Evolutionary conservation across 208 protist species (phyloP).

Genomic region (Wallacemonas sp.): DNA sequence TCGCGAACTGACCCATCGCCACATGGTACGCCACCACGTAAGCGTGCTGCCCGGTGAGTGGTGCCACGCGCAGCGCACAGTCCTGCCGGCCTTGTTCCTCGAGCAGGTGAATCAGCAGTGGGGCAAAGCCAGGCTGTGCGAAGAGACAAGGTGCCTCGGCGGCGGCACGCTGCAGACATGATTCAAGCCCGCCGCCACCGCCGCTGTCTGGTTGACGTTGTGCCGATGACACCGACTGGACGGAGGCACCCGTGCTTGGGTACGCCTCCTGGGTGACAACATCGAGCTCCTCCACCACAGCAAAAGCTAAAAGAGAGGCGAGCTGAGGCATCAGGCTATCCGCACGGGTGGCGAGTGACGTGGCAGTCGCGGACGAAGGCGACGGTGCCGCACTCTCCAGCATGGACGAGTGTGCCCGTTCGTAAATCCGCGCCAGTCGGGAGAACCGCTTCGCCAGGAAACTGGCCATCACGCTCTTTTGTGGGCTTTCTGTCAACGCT

Average conservation of each 20-base stretch:
- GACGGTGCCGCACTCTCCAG: not conserved
- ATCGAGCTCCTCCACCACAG: conserved; percentile 29
- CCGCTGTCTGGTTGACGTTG: no score
- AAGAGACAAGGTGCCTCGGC: conserved; percentile 35
- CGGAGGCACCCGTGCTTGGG: no score
- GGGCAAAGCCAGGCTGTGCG: conserved; percentile 33
- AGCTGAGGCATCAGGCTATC: conserved; percentile 24
- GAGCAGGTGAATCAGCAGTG: conserved; percentile 68
- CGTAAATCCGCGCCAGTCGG: conserved; percentile 8
- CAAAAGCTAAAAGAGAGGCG: conserved; percentile 26
- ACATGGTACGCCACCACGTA: conserved; percentile 55
- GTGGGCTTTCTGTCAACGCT: no score
- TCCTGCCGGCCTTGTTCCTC: conserved; percentile 81
- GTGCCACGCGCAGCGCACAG: conserved; percentile 79
- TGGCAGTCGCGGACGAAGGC: not conserved
- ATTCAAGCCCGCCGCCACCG: conserved; percentile 14
- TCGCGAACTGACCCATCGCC: conserved; percentile 32
- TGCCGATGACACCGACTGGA: no score
- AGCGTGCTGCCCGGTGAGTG: conserved; percentile 69
- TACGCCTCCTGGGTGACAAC: conserved; percentile 17
- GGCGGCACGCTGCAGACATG: conserved; percentile 33
- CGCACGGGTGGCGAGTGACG: no score
- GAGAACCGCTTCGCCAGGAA: conserved; percentile 15
- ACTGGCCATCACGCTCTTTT: not conserved
- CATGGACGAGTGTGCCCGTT: not conserved